Base-by-base conservation (phyloP, 202 grass and related monocot species). In the Carex arenaria region DNA sequence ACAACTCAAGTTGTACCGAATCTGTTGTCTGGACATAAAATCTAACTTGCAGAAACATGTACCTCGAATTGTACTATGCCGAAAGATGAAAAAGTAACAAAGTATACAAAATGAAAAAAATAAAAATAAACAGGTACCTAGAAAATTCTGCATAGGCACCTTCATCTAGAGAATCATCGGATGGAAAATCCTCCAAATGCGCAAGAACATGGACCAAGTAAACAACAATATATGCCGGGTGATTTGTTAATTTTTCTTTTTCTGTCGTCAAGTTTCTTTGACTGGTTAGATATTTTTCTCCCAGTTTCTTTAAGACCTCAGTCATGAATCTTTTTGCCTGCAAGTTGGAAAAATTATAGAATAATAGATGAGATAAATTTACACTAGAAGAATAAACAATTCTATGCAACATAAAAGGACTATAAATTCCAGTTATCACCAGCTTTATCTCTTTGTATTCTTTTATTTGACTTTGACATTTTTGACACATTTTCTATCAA, bases 221-320 rank as follows among this genome's bases (percentile, higher is more conserved):
- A 83, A 98, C 89, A 80, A 98, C 80, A 88, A 92, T 80, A 92
- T 98, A 98, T 72, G 86, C 78, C 71, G 92, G 92, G 30, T 92
- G 88, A 80, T 86, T 81, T 61, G 86, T 90, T 34, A 92, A 72
- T 73, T 86, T 86, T 57, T 90, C 84, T 71, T 87, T 89, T 77
- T 74, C 75, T 23, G 78, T 30, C 81, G 14, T 52, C 66, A n/a
- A 34, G 62, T 55, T 87, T 67, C 84, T 87, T 57, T 87, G 88
- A 86, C 80, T 79, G 72, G 84, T 52, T 72, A 80, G 77, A 87
- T 87, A 81, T 71, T 78, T 80, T 64, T 82, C 90, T 28, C 85
- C 82, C 79, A 88, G 81, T 66, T 87, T 85, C 78, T 91, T 95
- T 22, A 98, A 88, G 64, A 93, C 90, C 87, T 95, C 91, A 2